Conservation (phyloP, 2,329 filamentous ascomycete genomes). For the Hypoxylon sp. region DNA sequence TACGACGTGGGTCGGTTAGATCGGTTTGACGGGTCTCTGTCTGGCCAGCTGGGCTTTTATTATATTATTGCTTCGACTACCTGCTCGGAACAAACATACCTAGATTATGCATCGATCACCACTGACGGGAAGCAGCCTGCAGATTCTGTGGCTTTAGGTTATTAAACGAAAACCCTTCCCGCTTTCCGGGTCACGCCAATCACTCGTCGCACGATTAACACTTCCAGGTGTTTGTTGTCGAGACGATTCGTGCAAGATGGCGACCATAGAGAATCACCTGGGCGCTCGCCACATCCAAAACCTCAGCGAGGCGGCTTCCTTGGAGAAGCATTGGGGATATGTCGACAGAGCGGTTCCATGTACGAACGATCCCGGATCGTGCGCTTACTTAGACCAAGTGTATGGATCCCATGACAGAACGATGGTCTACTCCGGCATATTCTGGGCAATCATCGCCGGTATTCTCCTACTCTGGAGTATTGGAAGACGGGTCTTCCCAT, state of each 20-base stretch:
- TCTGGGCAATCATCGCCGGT: constrained; percentile 64
- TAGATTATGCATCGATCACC: constrained; percentile 26
- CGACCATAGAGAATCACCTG: constrained; percentile 42
- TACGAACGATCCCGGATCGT: constrained; percentile 70
- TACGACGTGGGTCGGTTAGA: constrained; percentile 29
- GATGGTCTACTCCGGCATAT: constrained; percentile 66
- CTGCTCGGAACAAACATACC: constrained; percentile 17
- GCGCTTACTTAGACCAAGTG: constrained; percentile 69
- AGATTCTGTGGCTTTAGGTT: constrained; percentile 17
- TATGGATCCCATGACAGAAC: constrained; percentile 64
- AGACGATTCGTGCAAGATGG: constrained; percentile 42
- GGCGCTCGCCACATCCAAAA: constrained; percentile 63
- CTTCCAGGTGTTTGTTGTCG: constrained; percentile 12
- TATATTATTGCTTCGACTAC: constrained; percentile 30
- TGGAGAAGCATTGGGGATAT: constrained; percentile 71
- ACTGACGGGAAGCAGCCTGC: constrained; percentile 26
- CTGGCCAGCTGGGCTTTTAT: constrained; percentile 23
- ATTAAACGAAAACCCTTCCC: constrained; percentile 29
- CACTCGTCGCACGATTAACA: constrained; percentile 20
- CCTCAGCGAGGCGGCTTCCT: constrained; percentile 54
- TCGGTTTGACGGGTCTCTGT: constrained; percentile 23
- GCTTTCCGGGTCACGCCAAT: constrained; percentile 16
- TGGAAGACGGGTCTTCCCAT: constrained; percentile 50
- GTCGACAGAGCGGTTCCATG: constrained; percentile 68
- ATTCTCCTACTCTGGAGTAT: constrained; percentile 62